Base-by-base conservation (phyloP, 148 eudicot genomes). In the Selenicereus undatus region DNA sequence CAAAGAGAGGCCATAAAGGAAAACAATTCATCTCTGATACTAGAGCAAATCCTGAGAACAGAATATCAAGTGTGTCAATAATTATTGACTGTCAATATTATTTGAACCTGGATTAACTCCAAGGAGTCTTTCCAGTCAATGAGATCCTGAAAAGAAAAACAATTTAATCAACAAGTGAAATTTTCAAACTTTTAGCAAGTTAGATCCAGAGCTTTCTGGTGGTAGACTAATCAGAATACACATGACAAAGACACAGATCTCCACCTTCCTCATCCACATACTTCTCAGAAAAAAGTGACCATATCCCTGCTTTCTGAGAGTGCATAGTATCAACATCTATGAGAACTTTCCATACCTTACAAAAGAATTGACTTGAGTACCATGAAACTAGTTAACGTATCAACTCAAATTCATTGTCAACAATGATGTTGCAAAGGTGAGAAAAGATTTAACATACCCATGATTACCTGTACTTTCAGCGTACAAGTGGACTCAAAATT, bases 401-500 rank as follows among this genome's bases (percentile, higher is more conserved):
- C 6, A 4, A 39, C 29, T 73, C 56, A 39, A 9, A 45, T 22
- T 73, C 54, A 35, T 29, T 16, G 3, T 43, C 50, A 18, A 74
- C 14, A 26, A 24, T 48, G 32, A 50, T 11, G 1, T 74, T 20
- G 21, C 2, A 12, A 74, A 2, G 9, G 58, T 5, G 14, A 5
- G 22, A 50, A 74, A 50, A 36, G 5, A 16, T 3, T 50, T 11
- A 30, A 13, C n/a, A 51, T 48, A 71, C 71, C 36, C 45, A 52
- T 0, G 75, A 79, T 52, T 39, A 32, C 13, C 30, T 64, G 30
- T 18, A 73, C 8, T 13, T 4, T 73, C 35, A 21, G 13, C 30
- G 43, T 58, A 51, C 24, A 5, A 22, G 45, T 74, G 71, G 50
- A 81, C 71, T 71, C 73, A 70, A 82, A 78, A 73, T 58, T 21